These are phyloP conservation scores for Mucor piriformis DNA, from an alignment of 371 early-diverging fungal genomes.

Conservation along the genomic window DNA sequence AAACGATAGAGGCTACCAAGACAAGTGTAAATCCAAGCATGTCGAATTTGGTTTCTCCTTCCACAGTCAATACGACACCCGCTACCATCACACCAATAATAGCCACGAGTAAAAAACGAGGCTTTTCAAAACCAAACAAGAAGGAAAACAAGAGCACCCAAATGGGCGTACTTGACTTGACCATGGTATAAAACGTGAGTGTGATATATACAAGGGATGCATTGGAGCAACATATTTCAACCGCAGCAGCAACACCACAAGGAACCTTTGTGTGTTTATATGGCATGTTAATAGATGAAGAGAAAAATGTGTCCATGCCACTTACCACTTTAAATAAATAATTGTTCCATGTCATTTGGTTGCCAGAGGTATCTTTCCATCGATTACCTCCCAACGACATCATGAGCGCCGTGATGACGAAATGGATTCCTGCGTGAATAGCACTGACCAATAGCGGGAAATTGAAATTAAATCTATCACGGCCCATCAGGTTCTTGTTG, in stretches of 20 bases:
- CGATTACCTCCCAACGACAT: slow-evolving; percentile 39
- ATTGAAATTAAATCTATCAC: slow-evolving; percentile 72
- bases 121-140: slow-evolving; percentile 80
- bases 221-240: slow-evolving; percentile 91
- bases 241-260: slow-evolving; percentile 85
- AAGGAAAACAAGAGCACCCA: slow-evolving; percentile 91
- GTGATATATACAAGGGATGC: slow-evolving; percentile 80
- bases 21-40: slow-evolving; percentile 65
- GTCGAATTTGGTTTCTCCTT: slow-evolving; percentile 75
- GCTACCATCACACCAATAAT: slow-evolving; percentile 79
- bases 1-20: slow-evolving; percentile 72
- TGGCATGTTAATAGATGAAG: neutral
- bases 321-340: slow-evolving; percentile 59
- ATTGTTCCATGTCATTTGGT: slow-evolving; percentile 29
- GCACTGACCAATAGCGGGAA: slow-evolving; percentile 80
- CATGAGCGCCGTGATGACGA: slow-evolving; percentile 53
- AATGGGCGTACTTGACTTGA: slow-evolving; percentile 86
- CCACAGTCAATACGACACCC: slow-evolving; percentile 86
- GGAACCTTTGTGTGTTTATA: slow-evolving; percentile 62
- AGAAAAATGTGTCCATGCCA: neutral
- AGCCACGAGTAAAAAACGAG: slow-evolving; percentile 60
- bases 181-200: slow-evolving; percentile 91
- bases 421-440: slow-evolving; percentile 67
- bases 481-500: slow-evolving; percentile 76
- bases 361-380: slow-evolving; percentile 31